Percentiles rank a stretch among this genome's conserved stretches.
Evolutionary conservation across 2,329 filamentous ascomycete genomes (phyloP).

Genomic region (Ascochyta fabae): DNA sequence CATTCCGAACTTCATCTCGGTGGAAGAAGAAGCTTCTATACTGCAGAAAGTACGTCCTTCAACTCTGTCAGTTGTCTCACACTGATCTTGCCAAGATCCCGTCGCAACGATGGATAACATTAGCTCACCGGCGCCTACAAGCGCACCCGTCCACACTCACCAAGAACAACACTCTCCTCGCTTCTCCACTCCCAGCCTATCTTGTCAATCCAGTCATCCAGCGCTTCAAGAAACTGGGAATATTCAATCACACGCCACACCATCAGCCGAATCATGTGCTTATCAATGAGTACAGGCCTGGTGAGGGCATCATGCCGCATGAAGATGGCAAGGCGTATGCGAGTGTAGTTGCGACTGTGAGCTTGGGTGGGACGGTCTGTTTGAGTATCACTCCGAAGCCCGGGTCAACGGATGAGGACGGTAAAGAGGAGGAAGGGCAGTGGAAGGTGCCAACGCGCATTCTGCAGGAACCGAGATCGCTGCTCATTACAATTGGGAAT

Average conservation of each 20-base stretch:
- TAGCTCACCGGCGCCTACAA: slow-evolving; percentile 89
- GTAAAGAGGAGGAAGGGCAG: neutral
- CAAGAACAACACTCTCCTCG: slow-evolving; percentile 72
- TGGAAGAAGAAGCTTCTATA: slow-evolving; percentile 73
- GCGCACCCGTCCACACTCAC: slow-evolving; percentile 87
- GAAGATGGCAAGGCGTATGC: slow-evolving; percentile 91
- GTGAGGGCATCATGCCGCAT: slow-evolving; percentile 95
- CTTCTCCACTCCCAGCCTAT: slow-evolving; percentile 76
- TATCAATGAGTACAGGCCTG: slow-evolving; percentile 88
- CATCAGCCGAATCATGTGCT: slow-evolving; percentile 84
- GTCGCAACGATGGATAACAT: slow-evolving; percentile 75
- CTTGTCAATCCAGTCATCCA: slow-evolving; percentile 73
- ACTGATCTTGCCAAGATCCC: slow-evolving; percentile 48
- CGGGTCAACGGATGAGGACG: neutral
- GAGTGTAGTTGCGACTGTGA: slow-evolving; percentile 88
- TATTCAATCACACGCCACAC: slow-evolving; percentile 73
- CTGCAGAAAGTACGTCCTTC: slow-evolving; percentile 67
- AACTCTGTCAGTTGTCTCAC: no score
- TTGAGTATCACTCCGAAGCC: slow-evolving; percentile 70
- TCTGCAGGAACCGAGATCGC: slow-evolving; percentile 81
- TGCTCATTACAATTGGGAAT: slow-evolving; percentile 73
- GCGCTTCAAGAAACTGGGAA: slow-evolving; percentile 56
- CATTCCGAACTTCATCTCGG: slow-evolving; percentile 81
- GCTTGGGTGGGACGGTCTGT: slow-evolving; percentile 77
- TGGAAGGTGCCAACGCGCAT: slow-evolving; percentile 57